Conservation (phyloP, 192 early-diverging fungal species). For the Dispira simplex region DNA sequence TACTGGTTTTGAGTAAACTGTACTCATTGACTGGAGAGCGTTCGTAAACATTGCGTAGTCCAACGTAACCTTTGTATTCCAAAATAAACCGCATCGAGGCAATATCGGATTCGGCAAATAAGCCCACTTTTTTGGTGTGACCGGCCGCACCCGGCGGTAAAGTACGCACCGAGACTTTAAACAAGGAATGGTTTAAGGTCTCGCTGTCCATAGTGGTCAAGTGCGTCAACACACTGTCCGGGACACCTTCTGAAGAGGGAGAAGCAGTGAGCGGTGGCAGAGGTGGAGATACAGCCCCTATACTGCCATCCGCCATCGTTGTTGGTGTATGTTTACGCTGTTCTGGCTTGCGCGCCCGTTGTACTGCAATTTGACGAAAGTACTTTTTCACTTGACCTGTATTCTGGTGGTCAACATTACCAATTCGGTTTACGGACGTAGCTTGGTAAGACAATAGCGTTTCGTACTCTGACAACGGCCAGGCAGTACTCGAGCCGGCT, state of each 20-base stretch:
- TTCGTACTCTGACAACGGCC: neutral
- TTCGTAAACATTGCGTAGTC: slow-evolving; percentile 48
- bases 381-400: neutral
- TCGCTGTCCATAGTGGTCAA: slow-evolving; percentile 7
- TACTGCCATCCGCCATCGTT: neutral
- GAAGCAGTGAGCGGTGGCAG: neutral
- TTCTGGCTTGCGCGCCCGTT: slow-evolving; percentile 1
- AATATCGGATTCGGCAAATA: slow-evolving; percentile 44
- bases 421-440: neutral
- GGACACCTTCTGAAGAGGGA: neutral
- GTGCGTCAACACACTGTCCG: neutral
- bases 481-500: neutral
- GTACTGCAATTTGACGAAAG: neutral
- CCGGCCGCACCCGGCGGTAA: neutral
- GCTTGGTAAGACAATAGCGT: neutral
- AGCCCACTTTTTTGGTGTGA: slow-evolving; percentile 16
- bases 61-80: slow-evolving; percentile 63
- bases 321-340: neutral
- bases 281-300: neutral
- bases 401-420: neutral
- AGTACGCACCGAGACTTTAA: neutral
- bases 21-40: slow-evolving; percentile 48
- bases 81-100: slow-evolving; percentile 39
- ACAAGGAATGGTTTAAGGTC: slow-evolving; percentile 4
- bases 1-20: slow-evolving; percentile 40